Evolutionary conservation across 208 protist species (phyloP).

Genomic region (Trypanosoma platydactyli): DNA sequence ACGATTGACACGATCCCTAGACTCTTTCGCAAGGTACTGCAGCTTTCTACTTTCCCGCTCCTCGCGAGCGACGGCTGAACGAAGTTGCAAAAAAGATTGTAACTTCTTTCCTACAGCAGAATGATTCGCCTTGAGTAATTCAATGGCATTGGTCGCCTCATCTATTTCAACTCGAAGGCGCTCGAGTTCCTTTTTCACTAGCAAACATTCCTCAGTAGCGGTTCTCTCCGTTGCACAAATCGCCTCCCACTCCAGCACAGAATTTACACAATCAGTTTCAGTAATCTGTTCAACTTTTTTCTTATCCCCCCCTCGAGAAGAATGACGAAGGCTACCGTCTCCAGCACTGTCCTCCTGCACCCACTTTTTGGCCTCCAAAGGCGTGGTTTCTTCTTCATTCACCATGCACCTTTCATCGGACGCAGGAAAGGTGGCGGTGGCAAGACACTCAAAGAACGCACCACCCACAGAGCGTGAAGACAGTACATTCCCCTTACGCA

Average conservation of each 20-base stretch:
- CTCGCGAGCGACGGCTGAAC: neutral
- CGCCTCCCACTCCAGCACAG: constrained; percentile 11
- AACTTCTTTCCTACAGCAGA: neutral
- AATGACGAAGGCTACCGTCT: neutral
- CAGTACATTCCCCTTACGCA: neutral
- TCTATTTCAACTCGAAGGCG: neutral
- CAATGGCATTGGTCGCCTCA: constrained; percentile 1
- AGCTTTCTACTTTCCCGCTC: constrained; percentile 20
- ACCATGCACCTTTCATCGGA: neutral
- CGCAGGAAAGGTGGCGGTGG: neutral
- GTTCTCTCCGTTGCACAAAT: constrained; percentile 14
- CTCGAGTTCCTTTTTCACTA: neutral
- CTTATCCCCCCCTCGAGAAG: neutral
- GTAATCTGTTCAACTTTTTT: neutral
- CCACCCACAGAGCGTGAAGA: neutral
- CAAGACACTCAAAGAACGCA: constrained; percentile 2
- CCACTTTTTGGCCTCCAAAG: neutral
- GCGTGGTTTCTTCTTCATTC: neutral
- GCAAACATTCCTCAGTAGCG: neutral
- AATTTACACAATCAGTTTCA: neutral
- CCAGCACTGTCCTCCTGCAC: neutral
- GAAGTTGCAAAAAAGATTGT: constrained; percentile 10
- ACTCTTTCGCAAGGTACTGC: neutral
- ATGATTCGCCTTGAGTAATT: neutral
- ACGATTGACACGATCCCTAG: neutral